Evolutionary conservation across 768 basidiomycete species (phyloP).

Genomic region (Russula griseocarnosa): DNA sequence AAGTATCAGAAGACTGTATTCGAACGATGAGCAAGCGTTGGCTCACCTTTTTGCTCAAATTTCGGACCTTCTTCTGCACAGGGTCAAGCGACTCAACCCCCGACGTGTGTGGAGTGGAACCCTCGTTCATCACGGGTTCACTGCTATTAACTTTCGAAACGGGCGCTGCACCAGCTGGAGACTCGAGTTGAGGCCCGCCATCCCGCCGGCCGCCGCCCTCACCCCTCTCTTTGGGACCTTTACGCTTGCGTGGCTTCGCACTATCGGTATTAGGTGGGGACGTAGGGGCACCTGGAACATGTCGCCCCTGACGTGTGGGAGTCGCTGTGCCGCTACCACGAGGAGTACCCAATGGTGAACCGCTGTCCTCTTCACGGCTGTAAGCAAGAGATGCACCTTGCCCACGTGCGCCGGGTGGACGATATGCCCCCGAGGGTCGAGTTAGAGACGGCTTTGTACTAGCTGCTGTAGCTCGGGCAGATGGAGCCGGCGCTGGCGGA

Average conservation of each 20-base stretch:
- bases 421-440: slow-evolving; percentile 83
- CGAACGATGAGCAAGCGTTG: slow-evolving; percentile 11
- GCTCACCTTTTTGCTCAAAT: slow-evolving; percentile 89
- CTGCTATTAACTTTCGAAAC: slow-evolving; percentile 36
- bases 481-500: slow-evolving; percentile 65
- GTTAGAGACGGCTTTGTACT: slow-evolving; percentile 51
- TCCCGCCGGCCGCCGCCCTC: slow-evolving; percentile 35
- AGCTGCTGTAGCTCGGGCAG: slow-evolving; percentile 43
- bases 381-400: slow-evolving; percentile 83
- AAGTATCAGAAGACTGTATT: slow-evolving; percentile 18
- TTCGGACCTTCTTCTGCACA: slow-evolving; percentile 87
- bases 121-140: slow-evolving; percentile 22
- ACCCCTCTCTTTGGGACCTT: slow-evolving; percentile 43
- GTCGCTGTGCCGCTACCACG: slow-evolving; percentile 51
- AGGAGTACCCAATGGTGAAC: slow-evolving; percentile 40
- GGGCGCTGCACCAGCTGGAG: slow-evolving; percentile 35
- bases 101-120: slow-evolving; percentile 50
- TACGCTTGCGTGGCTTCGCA: slow-evolving; percentile 57
- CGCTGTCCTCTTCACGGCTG: slow-evolving; percentile 90
- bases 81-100: slow-evolving; percentile 66
- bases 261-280: slow-evolving; percentile 44
- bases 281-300: slow-evolving; percentile 69
- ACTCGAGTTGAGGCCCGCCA: slow-evolving; percentile 30
- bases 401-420: slow-evolving; percentile 91
- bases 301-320: slow-evolving; percentile 57